Percentiles rank a stretch among this genome's conserved stretches.
phyloP scores from a whole-genome alignment of 768 basidiomycete species.

The Candolleomyces efflorescens region DNA sequence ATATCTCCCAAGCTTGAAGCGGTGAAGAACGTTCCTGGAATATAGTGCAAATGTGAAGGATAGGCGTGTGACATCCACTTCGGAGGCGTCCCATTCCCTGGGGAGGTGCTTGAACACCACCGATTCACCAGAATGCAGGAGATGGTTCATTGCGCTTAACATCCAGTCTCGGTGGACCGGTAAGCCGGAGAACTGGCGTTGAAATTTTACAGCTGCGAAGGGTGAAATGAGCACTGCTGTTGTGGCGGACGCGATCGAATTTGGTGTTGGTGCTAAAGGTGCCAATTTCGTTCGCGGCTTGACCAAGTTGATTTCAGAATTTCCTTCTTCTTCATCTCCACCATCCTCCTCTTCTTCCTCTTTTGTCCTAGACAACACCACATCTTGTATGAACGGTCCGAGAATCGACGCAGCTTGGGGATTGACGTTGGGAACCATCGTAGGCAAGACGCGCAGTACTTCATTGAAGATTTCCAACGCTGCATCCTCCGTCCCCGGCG shows the following conservation, averaged over 20 bases:
- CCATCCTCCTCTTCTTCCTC: conserved; percentile 28
- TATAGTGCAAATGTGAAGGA: conserved; percentile 59
- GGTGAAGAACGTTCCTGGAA: conserved; percentile 39
- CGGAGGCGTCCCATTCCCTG: conserved; percentile 69
- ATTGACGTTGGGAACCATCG: not conserved
- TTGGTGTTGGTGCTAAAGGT: conserved; percentile 45
- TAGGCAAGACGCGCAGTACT: conserved; percentile 31
- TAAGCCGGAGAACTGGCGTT: conserved; percentile 31
- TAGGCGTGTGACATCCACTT: conserved; percentile 70
- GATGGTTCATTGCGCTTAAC: conserved; percentile 65
- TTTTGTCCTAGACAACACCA: conserved; percentile 37
- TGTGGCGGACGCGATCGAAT: conserved; percentile 52
- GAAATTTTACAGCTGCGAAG: not conserved
- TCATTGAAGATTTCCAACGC: conserved; percentile 41
- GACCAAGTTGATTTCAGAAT: not conserved
- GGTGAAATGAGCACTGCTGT: conserved; percentile 47
- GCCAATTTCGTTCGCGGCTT: conserved; percentile 27
- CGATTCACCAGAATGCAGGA: conserved; percentile 70
- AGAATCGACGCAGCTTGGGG: conserved; percentile 27
- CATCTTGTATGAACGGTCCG: conserved; percentile 55
- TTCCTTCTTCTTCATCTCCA: conserved; percentile 7
- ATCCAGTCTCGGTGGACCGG: conserved; percentile 63
- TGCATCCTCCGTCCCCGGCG: conserved; percentile 73
- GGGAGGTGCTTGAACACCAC: conserved; percentile 70
- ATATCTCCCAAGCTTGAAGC: conserved; percentile 37